phyloP scores from a whole-genome alignment of 352 stramenopile species.

The Blastocystis sp. region DNA sequence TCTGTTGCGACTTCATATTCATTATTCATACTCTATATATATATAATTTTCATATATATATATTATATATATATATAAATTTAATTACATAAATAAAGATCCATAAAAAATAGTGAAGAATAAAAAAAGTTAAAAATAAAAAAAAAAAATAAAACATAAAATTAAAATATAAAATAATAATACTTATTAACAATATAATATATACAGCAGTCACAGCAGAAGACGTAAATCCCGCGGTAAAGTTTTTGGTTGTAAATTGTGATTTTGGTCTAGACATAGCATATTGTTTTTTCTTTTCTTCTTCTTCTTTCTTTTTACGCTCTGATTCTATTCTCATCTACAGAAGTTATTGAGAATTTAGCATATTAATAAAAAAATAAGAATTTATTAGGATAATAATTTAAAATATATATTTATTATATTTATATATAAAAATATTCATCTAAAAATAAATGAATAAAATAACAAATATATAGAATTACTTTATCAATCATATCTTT shows the following conservation, averaged over 20 bases:
- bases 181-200: too few relatives aligned
- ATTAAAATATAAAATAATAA: too few relatives aligned
- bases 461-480: conserved; percentile 44
- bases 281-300: conserved; percentile 20
- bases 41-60: too few relatives aligned
- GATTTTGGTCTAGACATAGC: conserved; percentile 26
- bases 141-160: too few relatives aligned
- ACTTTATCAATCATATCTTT: conserved; percentile 46
- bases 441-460: too few relatives aligned
- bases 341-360: conserved; percentile 32
- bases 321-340: conserved; percentile 42
- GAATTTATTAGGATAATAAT: conserved; percentile 42
- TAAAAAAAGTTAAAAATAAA: too few relatives aligned
- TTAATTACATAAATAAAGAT: too few relatives aligned
- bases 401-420: conserved; percentile 49
- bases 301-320: conserved; percentile 40
- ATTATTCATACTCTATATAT: too few relatives aligned
- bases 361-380: conserved; percentile 37
- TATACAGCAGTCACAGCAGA: conserved; percentile 60
- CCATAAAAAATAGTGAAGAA: too few relatives aligned
- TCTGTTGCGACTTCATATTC: too few relatives aligned
- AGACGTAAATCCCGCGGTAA: conserved; percentile 76
- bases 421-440: too few relatives aligned
- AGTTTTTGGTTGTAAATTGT: conserved; percentile 55
- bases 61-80: too few relatives aligned